Base-by-base conservation (phyloP, 129 eudicot genomes). In the Cynara cardunculus region DNA sequence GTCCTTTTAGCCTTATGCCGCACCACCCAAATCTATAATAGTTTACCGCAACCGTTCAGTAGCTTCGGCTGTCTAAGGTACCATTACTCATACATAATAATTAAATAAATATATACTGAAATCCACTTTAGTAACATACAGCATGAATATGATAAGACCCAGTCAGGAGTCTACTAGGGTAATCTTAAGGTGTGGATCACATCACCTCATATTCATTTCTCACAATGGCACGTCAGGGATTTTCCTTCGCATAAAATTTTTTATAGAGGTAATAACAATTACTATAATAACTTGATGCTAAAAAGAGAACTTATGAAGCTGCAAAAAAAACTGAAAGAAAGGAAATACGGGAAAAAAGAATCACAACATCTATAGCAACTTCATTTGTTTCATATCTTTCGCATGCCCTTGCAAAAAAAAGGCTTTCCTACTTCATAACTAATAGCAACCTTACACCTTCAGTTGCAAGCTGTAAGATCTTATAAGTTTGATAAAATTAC, bases 391-490 rank as follows among this genome's bases (percentile, higher is more conserved):
- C 28, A 27, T 19, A 53, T 56, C 67, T 25, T 74, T 46, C 25
- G 13, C 35, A 49, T 26, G 39, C 35, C 44, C 49, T 74, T n/a
- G 41, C 22, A 12, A 2, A 39, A 41, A 69, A 41, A 37, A 35
- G 27, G 46, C 31, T 34, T 24, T 71, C 25, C 73, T 61, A 35
- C 39, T 34, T 73, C 59, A 73, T 8, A 79, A 35, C 74, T 46
- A 31, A 69, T 24, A 83, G 82, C 73, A 76, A 56, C 77, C 78
- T 9, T 25, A 71, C 35, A 26, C 69, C 44, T 53, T 32, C 39
- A 59, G 25, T 32, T 56, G 70, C 76, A 28, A 69, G 31, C 25
- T 61, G 25, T 41, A 27, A 18, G 34, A 74, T 82, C 72, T 56
- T 73, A 65, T 73, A 30, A 59, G 70, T 64, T 34, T 65, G 19